Evolutionary conservation across 345 rosid genomes (phyloP).

Genomic region (Microcos paniculata): DNA sequence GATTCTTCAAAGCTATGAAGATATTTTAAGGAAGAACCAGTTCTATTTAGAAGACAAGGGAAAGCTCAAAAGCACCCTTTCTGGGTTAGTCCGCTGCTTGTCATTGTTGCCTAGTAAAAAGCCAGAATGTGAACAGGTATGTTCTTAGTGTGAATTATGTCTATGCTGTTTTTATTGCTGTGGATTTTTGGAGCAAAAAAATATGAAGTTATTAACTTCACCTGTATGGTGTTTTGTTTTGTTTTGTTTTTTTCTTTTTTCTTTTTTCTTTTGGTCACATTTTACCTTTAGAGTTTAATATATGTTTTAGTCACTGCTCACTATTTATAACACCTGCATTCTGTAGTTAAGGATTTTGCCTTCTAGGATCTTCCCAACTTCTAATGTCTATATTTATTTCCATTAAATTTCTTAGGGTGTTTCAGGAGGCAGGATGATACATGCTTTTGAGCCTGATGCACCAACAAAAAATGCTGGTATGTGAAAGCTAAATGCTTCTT

Average conservation of each 20-base stretch:
- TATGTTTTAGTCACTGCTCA: not conserved
- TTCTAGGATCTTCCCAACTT: constrained; percentile 3
- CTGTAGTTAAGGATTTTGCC: constrained; percentile 5
- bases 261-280: not conserved
- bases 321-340: not conserved
- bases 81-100: constrained; percentile 73
- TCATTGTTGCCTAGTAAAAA: constrained; percentile 55
- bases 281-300: not conserved
- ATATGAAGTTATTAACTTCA: not conserved
- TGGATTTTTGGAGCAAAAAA: not conserved
- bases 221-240: not conserved
- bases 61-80: constrained; percentile 64
- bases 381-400: constrained; percentile 10
- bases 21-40: constrained; percentile 61
- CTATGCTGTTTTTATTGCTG: not conserved
- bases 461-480: constrained; percentile 57
- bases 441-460: constrained; percentile 55
- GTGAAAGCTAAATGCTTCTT: constrained; percentile 20
- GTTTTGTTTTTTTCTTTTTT: too few relatives aligned
- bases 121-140: constrained; percentile 48
- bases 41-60: constrained; percentile 68
- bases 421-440: constrained; percentile 38
- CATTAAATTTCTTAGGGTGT: constrained; percentile 34
- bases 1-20: constrained; percentile 81
- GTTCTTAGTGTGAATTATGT: constrained; percentile 3